Percentiles rank a stretch among this genome's conserved stretches.
Conservation (phyloP, 2,329 filamentous ascomycete genomes). For the Colletotrichum sp. region DNA sequence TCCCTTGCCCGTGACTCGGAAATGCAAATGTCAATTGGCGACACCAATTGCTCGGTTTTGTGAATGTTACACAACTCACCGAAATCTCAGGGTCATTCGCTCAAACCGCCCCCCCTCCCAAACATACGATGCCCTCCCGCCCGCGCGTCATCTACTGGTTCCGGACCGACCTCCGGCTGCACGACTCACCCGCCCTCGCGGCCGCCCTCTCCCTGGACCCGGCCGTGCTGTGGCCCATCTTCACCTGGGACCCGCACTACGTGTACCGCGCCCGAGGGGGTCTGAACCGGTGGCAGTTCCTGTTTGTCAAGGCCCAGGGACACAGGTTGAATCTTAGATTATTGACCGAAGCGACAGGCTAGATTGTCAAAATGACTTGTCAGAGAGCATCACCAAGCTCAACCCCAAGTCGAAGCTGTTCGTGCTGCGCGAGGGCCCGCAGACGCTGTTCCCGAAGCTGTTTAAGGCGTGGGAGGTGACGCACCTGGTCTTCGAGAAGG, state of each 20-base stretch:
- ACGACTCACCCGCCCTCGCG: conserved; percentile 77
- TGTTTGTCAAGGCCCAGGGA: conserved; percentile 45
- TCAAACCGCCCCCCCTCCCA: background rate
- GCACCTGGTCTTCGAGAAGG: conserved; percentile 80
- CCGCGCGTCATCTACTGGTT: conserved; percentile 75
- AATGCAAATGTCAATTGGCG: background rate
- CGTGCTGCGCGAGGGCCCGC: conserved; percentile 74
- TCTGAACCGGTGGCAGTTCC: conserved; percentile 76
- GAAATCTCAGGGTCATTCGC: background rate
- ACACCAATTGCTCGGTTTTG: background rate
- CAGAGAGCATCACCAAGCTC: conserved; percentile 68
- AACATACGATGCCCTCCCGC: background rate
- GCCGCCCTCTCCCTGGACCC: conserved; percentile 75
- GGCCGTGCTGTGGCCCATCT: conserved; percentile 73
- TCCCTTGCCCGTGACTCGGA: background rate
- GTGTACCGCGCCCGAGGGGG: conserved; percentile 75
- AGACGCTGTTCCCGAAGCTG: conserved; percentile 73
- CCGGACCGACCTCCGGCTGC: conserved; percentile 76
- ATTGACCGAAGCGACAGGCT: conserved; percentile 46
- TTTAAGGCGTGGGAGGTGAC: conserved; percentile 77
- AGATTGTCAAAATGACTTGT: conserved; percentile 77
- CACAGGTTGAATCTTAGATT: too few relatives aligned
- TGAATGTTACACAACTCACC: background rate
- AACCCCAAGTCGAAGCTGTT: conserved; percentile 75
- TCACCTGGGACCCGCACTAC: conserved; percentile 84